phyloP scores from a whole-genome alignment of 2,329 filamentous ascomycete species.

The Cladosporium sp. region DNA sequence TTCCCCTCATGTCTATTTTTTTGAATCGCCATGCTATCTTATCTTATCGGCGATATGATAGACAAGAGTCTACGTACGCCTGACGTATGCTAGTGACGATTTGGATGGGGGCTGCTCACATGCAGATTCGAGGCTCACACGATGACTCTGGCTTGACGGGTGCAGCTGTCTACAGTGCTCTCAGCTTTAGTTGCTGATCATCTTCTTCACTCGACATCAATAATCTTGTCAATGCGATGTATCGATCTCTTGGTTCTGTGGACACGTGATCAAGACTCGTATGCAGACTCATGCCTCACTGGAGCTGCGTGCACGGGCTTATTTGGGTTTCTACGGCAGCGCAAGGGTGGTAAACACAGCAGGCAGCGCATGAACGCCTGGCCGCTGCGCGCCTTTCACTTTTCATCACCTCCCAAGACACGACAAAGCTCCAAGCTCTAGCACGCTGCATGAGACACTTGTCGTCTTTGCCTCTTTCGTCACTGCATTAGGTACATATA shows the following conservation, averaged over 20 bases:
- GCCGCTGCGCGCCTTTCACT: not conserved
- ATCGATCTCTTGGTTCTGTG: not conserved
- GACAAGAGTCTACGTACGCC: not conserved
- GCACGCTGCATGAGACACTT: conserved; percentile 2
- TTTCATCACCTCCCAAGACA: conserved; percentile 4
- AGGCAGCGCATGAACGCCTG: conserved; percentile 3
- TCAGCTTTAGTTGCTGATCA: not conserved
- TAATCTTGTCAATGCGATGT: not conserved
- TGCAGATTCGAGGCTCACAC: no score
- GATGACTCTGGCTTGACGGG: not conserved
- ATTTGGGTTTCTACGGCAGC: not conserved
- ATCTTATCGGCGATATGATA: not conserved
- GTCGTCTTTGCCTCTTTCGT: conserved; percentile 7
- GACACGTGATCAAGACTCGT: not conserved
- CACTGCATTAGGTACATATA: not conserved
- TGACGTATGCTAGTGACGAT: not conserved
- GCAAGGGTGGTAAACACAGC: not conserved
- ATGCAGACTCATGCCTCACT: not conserved
- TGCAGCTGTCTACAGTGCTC: not conserved
- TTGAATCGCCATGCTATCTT: not conserved
- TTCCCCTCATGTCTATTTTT: not conserved
- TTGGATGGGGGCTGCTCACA: no score
- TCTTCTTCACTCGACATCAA: not conserved
- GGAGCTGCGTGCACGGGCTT: not conserved
- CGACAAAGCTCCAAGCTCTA: not conserved